Conservation (phyloP, 805 yeast species). For the Cyberlindnera xishuangbannaensis region DNA sequence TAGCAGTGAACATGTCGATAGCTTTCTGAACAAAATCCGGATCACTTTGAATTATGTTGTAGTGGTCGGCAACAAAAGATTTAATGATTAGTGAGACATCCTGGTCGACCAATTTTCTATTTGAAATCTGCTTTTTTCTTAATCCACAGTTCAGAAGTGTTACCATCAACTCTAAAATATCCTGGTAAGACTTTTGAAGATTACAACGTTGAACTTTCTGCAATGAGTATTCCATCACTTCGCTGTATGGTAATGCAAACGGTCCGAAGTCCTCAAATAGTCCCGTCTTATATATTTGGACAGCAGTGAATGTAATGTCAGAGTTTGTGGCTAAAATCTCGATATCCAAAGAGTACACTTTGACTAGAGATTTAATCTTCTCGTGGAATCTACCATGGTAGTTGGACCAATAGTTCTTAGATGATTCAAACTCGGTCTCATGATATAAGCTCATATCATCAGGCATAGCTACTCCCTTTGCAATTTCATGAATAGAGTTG, state of each 20-base stretch:
- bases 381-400: constrained; percentile 8
- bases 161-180: constrained; percentile 16
- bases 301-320: constrained; percentile 55
- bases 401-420: constrained; percentile 23
- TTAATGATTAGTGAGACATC: constrained; percentile 16
- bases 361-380: constrained; percentile 25
- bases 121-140: background rate
- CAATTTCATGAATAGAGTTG: constrained; percentile 61
- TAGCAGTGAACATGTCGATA: constrained; percentile 43
- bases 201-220: constrained; percentile 6
- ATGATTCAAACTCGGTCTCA: constrained; percentile 16
- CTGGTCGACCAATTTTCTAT: constrained; percentile 7
- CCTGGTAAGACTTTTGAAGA: constrained; percentile 22
- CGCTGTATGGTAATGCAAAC: constrained; percentile 43
- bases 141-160: constrained; percentile 18
- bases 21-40: constrained; percentile 54
- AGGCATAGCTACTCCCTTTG: constrained; percentile 60
- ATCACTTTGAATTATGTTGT: constrained; percentile 36
- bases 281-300: constrained; percentile 59
- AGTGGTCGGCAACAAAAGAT: constrained; percentile 14
- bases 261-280: constrained; percentile 65
- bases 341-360: constrained; percentile 36
- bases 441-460: constrained; percentile 39
- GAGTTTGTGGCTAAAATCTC: constrained; percentile 36
- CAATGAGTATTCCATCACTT: constrained; percentile 36